These are phyloP conservation scores for Neurospora crassa DNA, from an alignment of 2,329 filamentous ascomycete genomes.

Conservation along the genomic window DNA sequence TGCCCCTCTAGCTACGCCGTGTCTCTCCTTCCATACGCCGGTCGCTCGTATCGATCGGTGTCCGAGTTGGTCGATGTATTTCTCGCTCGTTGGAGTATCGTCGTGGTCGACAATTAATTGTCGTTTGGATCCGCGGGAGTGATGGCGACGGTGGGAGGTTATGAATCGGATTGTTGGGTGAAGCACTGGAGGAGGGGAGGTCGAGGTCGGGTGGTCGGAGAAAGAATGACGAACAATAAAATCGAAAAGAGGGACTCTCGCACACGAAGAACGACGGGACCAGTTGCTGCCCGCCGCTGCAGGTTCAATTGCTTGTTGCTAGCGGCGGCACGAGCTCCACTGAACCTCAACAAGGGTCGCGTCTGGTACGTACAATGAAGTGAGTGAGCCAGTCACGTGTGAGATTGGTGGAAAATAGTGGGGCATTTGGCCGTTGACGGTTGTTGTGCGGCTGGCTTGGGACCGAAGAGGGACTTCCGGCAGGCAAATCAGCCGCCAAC, in stretches of 20 bases:
- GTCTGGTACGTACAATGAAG: background rate
- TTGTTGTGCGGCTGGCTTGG: background rate
- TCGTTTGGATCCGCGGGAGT: background rate
- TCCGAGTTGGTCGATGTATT: slow-evolving; percentile 5
- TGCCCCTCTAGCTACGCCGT: slow-evolving; percentile 27
- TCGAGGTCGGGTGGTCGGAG: background rate
- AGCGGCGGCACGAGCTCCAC: background rate
- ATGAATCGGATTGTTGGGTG: background rate
- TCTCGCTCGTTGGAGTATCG: background rate
- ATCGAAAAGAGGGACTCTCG: background rate
- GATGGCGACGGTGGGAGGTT: background rate
- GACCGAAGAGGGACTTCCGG: background rate
- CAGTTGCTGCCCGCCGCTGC: background rate
- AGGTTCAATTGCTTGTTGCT: background rate
- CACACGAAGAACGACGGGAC: background rate
- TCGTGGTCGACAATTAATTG: background rate
- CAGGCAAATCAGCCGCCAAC: background rate
- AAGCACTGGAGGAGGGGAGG: background rate
- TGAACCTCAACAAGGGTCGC: background rate
- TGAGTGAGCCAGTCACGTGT: background rate
- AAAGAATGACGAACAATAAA: background rate
- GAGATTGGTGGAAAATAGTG: background rate
- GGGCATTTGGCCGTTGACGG: background rate
- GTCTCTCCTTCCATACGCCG: background rate
- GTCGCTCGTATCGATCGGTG: background rate